Evolutionary conservation across 164 flowering plant species (phyloP), one percentile per base, ranked within the genome.

Genomic region (Magnolia kwangsiensis): DNA sequence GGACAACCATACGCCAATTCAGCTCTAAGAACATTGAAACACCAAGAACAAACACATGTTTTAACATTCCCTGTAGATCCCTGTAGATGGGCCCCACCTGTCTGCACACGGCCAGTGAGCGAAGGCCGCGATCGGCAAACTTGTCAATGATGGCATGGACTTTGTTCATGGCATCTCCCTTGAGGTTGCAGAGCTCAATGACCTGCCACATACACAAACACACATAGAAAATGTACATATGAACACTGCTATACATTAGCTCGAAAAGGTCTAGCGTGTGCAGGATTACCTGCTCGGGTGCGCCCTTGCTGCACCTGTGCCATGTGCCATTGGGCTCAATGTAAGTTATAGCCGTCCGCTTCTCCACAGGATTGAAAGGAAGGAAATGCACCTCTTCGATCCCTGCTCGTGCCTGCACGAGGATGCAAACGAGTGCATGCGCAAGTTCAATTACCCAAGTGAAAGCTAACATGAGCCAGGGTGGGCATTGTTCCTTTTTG

Each of bases 61-160:
- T 14, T 29, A 37, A 7, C 24, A 21, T 37, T 19, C 29, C 50
- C 6, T 37, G 16, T 16, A 31, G 29, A 27, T 19, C 29, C 50
- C 6, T 37, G 16, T 16, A 31, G 29, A 27, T 16, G 20, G 8
- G 7, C 19, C 76, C 72, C 24, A 90, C 96, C 87, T 90, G 96
- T 67, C 84, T 81, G 24, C 89, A 88, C 73, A 92, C 90, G 9
- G 82, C 97, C 72, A 94, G 79, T 21, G 96, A 91, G 9, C 98
- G 93, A 58, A 94, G 94, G 37, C 98, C 98, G 1, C 93, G 88
- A 0, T 90, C 85, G 23, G 96, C 96, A 71, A 78, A 91, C 24
- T 81, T 80, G 78, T 83, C 92, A 61, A 90, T 91, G 77, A 88
- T 75, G 8, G 76, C 69, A 72, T 86, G 89, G 13, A 87, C 91